Base-by-base conservation (phyloP, 2,329 filamentous ascomycete genomes). In the Lasiodiplodia sp. region DNA sequence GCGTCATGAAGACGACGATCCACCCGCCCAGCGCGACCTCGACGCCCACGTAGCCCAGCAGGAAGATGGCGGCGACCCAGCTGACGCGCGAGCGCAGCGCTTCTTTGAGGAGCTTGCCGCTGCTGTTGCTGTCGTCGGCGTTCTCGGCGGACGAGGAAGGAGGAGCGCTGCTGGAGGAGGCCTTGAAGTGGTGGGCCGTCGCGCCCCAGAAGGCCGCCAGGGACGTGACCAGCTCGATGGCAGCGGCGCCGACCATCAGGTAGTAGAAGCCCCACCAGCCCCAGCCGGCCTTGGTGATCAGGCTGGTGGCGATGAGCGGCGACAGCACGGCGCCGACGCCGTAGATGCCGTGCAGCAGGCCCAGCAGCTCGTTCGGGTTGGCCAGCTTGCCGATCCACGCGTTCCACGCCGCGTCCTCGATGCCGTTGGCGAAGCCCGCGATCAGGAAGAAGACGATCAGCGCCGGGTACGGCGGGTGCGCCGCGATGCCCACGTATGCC, bases 1-100 rank as follows among this genome's bases (percentile, higher is more conserved):
- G 83, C n/a, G 94, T 88, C 92, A 97, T 96, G 77, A 96, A 96
- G 0, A 90, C 90, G 57, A 93, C 90, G 71, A 96, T 90, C 92
- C 92, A 95, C 16, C 92, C 92, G 23, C 91, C 90, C 3, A 94
- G 82, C 0, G 88, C 88, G 69, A 93, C 91, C 79, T 97, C 93
- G 7, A 88, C 85, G 4, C 93, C 93, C 0, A 94, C 90, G 74
- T 96, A 96, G 8, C 88, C 88, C 3, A 96, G 85, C 18, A 96
- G 81, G 76, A 96, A 96, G 1, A 91, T 70, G 3, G 92, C 86
- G 47, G 88, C 84, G 21, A 93, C 82, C 91, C 92, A 94, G 4
- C 91, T 91, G 5, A 91, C 84, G 14, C 83, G 78, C 2, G 83
- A 83, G 44, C 79, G 76, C 18, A 89, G 77, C 0, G 84, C 83